phyloP scores from a whole-genome alignment of 768 basidiomycete species.

The Termitomyces sp. region DNA sequence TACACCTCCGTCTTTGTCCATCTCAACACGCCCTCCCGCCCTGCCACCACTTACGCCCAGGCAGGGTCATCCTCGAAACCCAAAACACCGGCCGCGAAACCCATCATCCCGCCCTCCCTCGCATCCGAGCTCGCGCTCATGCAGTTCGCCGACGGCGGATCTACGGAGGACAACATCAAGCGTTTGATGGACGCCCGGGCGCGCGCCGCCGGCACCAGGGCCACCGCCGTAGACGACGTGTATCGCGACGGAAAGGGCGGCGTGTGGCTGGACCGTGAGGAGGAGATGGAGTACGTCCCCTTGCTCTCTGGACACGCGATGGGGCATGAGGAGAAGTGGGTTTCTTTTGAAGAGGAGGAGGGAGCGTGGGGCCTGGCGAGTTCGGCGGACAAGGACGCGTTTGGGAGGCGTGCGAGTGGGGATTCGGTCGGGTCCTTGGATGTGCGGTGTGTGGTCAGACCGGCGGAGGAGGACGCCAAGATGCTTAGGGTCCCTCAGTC shows the following conservation, averaged over 20 bases:
- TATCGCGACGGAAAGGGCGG: constrained; percentile 57
- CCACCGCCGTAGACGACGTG: constrained; percentile 39
- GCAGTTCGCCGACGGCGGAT: constrained; percentile 66
- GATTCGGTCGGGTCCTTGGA: constrained; percentile 45
- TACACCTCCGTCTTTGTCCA: constrained; percentile 65
- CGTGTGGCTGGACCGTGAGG: constrained; percentile 68
- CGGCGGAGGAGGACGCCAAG: constrained; percentile 20
- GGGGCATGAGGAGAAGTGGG: constrained; percentile 32
- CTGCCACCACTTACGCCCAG: constrained; percentile 26
- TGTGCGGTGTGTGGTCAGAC: constrained; percentile 39
- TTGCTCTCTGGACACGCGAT: constrained; percentile 35
- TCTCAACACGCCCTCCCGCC: constrained; percentile 32
- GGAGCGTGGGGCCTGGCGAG: constrained; percentile 13
- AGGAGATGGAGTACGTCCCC: constrained; percentile 63
- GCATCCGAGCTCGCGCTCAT: constrained; percentile 62
- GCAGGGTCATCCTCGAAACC: constrained; percentile 36
- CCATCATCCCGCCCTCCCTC: constrained; percentile 42
- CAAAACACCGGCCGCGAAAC: neutral
- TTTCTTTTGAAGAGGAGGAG: constrained; percentile 25
- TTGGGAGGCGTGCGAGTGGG: constrained; percentile 35
- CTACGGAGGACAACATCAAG: constrained; percentile 45
- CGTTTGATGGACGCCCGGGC: constrained; percentile 53
- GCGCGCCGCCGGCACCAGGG: constrained; percentile 25
- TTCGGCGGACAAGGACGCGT: constrained; percentile 6
- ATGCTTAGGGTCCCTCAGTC: constrained; percentile 9